Evolutionary conservation across 176 grass and related monocot genomes (phyloP).

Genomic region (Puccinellia tenuiflora): DNA sequence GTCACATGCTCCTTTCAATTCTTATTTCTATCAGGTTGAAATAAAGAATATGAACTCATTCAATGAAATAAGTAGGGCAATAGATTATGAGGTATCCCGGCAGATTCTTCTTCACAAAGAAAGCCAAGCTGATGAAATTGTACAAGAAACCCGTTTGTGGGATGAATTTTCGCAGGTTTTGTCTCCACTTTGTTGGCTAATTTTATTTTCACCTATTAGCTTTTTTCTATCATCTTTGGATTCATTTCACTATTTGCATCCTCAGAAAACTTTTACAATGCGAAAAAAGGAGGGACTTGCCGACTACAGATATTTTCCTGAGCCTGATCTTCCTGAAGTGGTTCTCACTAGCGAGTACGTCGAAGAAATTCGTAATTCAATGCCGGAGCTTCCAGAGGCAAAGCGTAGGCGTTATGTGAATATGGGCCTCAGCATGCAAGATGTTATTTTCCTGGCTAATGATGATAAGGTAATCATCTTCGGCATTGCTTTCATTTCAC

Average conservation of each 20-base stretch:
- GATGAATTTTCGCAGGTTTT: slow-evolving; percentile 82
- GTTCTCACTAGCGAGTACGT: slow-evolving; percentile 61
- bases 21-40: background rate
- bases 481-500: background rate
- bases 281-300: slow-evolving; percentile 93
- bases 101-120: slow-evolving; percentile 82
- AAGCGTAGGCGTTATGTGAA: slow-evolving; percentile 86
- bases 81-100: slow-evolving; percentile 22
- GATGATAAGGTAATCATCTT: slow-evolving; percentile 62
- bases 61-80: background rate
- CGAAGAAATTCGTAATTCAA: slow-evolving; percentile 56
- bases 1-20: slow-evolving; percentile 15
- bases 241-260: slow-evolving; percentile 14
- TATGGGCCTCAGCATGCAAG: slow-evolving; percentile 89
- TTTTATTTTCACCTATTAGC: background rate
- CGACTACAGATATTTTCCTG: slow-evolving; percentile 97
- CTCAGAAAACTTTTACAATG: slow-evolving; percentile 97
- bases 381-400: slow-evolving; percentile 96
- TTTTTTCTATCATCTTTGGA: slow-evolving; percentile 26
- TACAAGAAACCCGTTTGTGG: slow-evolving; percentile 96
- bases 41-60: slow-evolving; percentile 19
- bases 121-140: slow-evolving; percentile 69
- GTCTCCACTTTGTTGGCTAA: background rate
- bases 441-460: slow-evolving; percentile 96
- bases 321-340: slow-evolving; percentile 95